Conservation (phyloP, 73 alveolate genomes). For the Tetrahymena thermophila region DNA sequence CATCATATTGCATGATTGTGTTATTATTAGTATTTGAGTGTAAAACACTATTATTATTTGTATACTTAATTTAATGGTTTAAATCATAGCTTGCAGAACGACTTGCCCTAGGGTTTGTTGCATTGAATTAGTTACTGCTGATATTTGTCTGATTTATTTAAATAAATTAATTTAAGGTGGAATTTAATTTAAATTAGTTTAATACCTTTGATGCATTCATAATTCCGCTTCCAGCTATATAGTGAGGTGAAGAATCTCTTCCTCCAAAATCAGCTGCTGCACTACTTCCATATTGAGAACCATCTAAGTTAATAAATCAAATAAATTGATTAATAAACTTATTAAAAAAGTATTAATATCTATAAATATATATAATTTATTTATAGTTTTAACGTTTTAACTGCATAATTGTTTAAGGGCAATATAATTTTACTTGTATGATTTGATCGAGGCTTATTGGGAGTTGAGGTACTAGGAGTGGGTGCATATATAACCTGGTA, state of each 20-base stretch:
- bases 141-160: not conserved
- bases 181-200: no score
- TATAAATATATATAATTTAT: no score
- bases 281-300: not conserved
- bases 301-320: not conserved
- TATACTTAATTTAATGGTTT: not conserved
- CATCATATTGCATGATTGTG: not conserved
- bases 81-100: not conserved
- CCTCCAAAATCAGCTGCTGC: not conserved
- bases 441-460: not conserved
- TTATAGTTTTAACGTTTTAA: no score
- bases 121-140: not conserved
- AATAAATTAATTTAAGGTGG: not conserved
- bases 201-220: not conserved
- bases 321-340: not conserved
- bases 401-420: no score
- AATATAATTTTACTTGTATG: not conserved
- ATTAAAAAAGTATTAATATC: not conserved
- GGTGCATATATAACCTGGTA: not conserved
- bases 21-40: not conserved
- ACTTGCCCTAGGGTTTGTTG: not conserved
- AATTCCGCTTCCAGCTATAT: not conserved
- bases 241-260: not conserved
- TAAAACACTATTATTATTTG: not conserved
- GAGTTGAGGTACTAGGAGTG: not conserved